phyloP scores from a whole-genome alignment of 1,139 yeast genomes.

The Suhomyces yuchorum region DNA sequence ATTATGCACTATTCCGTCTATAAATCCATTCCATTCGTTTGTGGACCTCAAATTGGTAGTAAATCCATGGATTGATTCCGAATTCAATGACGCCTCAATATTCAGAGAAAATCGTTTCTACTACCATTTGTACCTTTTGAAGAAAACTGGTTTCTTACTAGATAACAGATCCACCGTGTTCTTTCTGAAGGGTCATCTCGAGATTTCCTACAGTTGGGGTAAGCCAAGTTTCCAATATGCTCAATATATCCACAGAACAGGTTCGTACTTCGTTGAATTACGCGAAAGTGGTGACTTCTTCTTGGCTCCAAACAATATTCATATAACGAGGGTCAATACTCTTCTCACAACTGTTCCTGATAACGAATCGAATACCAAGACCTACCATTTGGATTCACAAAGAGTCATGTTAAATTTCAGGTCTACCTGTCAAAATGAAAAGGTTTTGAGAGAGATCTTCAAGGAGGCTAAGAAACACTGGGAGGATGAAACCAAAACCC shows the following conservation, averaged over 20 bases:
- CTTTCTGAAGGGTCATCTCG: slow-evolving; percentile 54
- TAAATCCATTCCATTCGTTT: slow-evolving; percentile 87
- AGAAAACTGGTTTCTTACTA: slow-evolving; percentile 69
- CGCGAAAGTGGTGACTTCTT: slow-evolving; percentile 79
- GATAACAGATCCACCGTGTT: slow-evolving; percentile 78
- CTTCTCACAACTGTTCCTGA: slow-evolving; percentile 29
- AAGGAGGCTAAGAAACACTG: slow-evolving; percentile 57
- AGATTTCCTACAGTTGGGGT: slow-evolving; percentile 88
- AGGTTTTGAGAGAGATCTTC: slow-evolving; percentile 53
- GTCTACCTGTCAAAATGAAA: slow-evolving; percentile 57
- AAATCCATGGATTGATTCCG: slow-evolving; percentile 67
- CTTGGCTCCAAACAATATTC: slow-evolving; percentile 78
- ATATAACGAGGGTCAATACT: slow-evolving; percentile 62
- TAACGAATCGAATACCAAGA: slow-evolving; percentile 29
- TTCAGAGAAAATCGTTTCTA: slow-evolving; percentile 53
- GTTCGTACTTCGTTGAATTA: slow-evolving; percentile 86
- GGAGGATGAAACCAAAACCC: slow-evolving; percentile 32
- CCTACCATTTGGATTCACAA: slow-evolving; percentile 60
- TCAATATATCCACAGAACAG: slow-evolving; percentile 88
- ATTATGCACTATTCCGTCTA: slow-evolving; percentile 69
- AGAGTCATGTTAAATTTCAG: slow-evolving; percentile 70
- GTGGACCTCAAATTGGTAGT: slow-evolving; percentile 65
- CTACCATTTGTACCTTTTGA: slow-evolving; percentile 65
- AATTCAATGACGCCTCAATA: slow-evolving; percentile 53
- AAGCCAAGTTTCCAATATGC: slow-evolving; percentile 77